Evolutionary conservation across 2,329 filamentous ascomycete genomes (phyloP).

Genomic region (Pseudogymnoascus verrucosus): DNA sequence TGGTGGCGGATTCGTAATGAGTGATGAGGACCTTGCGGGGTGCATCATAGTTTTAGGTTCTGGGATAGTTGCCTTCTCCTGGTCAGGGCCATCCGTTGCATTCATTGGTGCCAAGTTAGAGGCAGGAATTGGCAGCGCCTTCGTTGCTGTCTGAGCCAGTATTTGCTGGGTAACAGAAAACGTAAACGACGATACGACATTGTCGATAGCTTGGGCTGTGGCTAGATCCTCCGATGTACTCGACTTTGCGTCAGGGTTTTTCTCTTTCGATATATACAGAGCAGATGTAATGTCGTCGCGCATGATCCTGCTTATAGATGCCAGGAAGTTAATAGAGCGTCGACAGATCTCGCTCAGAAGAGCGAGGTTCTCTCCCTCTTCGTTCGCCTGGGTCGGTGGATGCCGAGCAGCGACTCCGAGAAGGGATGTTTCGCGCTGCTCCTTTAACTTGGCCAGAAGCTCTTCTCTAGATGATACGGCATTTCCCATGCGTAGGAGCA

Average conservation of each 20-base stretch:
- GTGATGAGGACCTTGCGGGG: conserved; percentile 55
- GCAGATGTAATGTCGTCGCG: conserved; percentile 67
- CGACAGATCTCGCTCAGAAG: conserved; percentile 82
- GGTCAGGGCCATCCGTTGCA: conserved; percentile 24
- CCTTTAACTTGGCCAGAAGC: conserved; percentile 51
- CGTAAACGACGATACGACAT: conserved; percentile 68
- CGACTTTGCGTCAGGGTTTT: conserved; percentile 27
- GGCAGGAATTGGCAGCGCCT: conserved; percentile 57
- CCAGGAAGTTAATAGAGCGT: conserved; percentile 75
- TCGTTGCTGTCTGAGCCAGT: conserved; percentile 64
- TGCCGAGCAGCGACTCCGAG: conserved; percentile 48
- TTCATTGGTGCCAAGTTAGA: conserved; percentile 38
- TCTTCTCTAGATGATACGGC: conserved; percentile 55
- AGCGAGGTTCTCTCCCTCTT: conserved; percentile 64
- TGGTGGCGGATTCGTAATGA: conserved; percentile 36
- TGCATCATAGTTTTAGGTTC: conserved; percentile 66
- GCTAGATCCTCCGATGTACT: conserved; percentile 18
- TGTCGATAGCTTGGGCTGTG: conserved; percentile 54
- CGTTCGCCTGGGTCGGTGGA: conserved; percentile 38
- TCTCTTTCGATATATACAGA: conserved; percentile 27
- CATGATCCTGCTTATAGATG: conserved; percentile 69
- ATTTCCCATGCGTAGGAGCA: conserved; percentile 79
- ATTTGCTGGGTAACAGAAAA: conserved; percentile 71
- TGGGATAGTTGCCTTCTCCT: conserved; percentile 56
- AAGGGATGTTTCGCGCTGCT: conserved; percentile 51